Evolutionary conservation across 164 flowering plant genomes (phyloP).

Genomic region (Nymphaea colorata): DNA sequence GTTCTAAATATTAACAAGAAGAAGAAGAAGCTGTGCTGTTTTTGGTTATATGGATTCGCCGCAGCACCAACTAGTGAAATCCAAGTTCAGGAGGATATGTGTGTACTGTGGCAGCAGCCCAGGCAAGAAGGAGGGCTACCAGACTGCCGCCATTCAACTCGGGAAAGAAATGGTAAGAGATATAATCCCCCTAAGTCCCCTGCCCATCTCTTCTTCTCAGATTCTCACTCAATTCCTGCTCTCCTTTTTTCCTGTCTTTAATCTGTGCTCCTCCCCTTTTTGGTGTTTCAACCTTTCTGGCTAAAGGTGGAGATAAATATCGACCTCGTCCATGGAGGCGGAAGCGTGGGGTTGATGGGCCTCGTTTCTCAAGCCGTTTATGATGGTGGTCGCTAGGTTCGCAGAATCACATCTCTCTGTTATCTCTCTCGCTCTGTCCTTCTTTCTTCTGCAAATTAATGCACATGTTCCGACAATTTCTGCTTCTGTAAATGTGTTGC

Average conservation of each 20-base stretch:
- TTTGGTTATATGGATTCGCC: not conserved
- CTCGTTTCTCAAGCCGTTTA: constrained; percentile 72
- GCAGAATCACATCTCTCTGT: not conserved
- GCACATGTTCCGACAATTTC: not conserved
- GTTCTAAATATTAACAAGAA: too few species aligned
- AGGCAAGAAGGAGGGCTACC: constrained; percentile 69
- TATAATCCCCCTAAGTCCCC: constrained; percentile 3
- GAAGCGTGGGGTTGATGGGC: constrained; percentile 75
- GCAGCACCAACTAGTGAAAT: constrained; percentile 11
- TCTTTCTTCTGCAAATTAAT: not conserved
- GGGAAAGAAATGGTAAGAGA: constrained; percentile 62
- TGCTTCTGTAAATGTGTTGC: constrained; percentile 13
- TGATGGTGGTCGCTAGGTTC: constrained; percentile 46
- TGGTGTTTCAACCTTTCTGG: not conserved
- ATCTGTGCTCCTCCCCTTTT: not conserved
- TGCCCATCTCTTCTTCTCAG: not conserved
- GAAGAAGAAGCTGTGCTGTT: not conserved
- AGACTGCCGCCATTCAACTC: constrained; percentile 69
- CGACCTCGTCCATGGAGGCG: constrained; percentile 75
- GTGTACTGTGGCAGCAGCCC: constrained; percentile 89
- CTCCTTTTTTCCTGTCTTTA: not conserved
- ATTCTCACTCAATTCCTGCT: not conserved
- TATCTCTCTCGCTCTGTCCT: not conserved
- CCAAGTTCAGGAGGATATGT: constrained; percentile 69
- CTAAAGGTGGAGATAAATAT: constrained; percentile 25